Conservation (phyloP, 805 yeast genomes). For the Yamadazyma paraphyllophila region DNA sequence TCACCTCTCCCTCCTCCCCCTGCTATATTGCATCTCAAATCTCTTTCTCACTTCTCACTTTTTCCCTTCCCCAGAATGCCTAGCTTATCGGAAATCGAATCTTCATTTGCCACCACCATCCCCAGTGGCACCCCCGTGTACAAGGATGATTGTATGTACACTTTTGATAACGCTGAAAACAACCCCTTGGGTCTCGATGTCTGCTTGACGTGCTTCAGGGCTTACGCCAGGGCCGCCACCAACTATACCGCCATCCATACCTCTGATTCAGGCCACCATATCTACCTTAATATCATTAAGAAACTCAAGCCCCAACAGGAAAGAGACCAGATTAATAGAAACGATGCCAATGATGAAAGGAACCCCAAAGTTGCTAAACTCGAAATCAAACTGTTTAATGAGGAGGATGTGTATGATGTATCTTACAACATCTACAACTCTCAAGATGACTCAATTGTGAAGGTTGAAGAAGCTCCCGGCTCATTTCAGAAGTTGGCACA, state of each 20-base stretch:
- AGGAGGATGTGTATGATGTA: conserved; percentile 59
- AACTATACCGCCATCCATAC: conserved; percentile 61
- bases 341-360: conserved; percentile 21
- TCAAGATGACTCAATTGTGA: conserved; percentile 23
- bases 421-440: conserved; percentile 41
- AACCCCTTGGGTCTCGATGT: conserved; percentile 61
- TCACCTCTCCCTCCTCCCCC: not conserved
- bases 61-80: no score
- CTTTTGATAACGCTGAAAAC: conserved; percentile 66
- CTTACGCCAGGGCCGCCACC: conserved; percentile 50
- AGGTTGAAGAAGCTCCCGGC: conserved; percentile 21
- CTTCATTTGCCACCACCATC: not conserved
- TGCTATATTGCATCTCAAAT: not conserved
- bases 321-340: conserved; percentile 14
- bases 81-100: not conserved
- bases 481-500: conserved; percentile 32
- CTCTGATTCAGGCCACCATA: conserved; percentile 48
- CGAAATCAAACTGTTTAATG: conserved; percentile 62
- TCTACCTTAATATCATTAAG: conserved; percentile 60
- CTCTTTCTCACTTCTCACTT: no score
- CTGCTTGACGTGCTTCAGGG: conserved; percentile 71
- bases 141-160: conserved; percentile 89
- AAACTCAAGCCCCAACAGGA: conserved; percentile 41
- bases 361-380: conserved; percentile 56
- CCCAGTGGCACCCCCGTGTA: conserved; percentile 25